These are phyloP conservation scores for Penicillium sp. DNA, from an alignment of 2,329 filamentous ascomycete genomes.

Conservation along the genomic window DNA sequence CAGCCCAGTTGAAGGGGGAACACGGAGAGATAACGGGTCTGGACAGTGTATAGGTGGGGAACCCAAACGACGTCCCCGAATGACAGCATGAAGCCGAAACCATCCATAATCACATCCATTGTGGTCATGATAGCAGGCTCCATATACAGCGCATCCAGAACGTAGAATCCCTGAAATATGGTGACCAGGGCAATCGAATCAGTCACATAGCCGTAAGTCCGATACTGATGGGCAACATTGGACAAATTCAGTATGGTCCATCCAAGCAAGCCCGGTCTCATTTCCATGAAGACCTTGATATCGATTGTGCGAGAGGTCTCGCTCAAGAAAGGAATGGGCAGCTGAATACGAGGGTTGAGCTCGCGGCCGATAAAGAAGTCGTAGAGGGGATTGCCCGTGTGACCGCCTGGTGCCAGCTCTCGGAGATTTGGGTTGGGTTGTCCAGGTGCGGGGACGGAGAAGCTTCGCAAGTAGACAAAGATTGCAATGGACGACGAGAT, in stretches of 20 bases:
- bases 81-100: slow-evolving; percentile 89
- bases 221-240: slow-evolving; percentile 83
- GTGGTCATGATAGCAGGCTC: slow-evolving; percentile 85
- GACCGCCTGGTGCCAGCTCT: slow-evolving; percentile 74
- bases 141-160: slow-evolving; percentile 78
- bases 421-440: slow-evolving; percentile 65
- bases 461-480: slow-evolving; percentile 77
- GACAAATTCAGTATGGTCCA: slow-evolving; percentile 83
- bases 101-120: slow-evolving; percentile 88
- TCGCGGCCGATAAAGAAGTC: slow-evolving; percentile 97
- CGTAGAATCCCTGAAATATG: slow-evolving; percentile 71
- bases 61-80: slow-evolving; percentile 94
- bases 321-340: slow-evolving; percentile 66
- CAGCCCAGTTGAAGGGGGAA: slow-evolving; percentile 75
- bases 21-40: slow-evolving; percentile 75
- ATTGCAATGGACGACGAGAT: slow-evolving; percentile 67
- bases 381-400: slow-evolving; percentile 78
- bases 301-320: slow-evolving; percentile 60
- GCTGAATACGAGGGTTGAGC: slow-evolving; percentile 73
- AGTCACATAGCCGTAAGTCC: slow-evolving; percentile 72
- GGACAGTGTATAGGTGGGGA: slow-evolving; percentile 79
- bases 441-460: slow-evolving; percentile 59
- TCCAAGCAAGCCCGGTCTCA: slow-evolving; percentile 84
- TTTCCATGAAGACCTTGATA: slow-evolving; percentile 82
- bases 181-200: slow-evolving; percentile 80